Evolutionary conservation across 805 yeast genomes (phyloP), one percentile per base, ranked within the genome.

Genomic region (Candida nitratophila): DNA sequence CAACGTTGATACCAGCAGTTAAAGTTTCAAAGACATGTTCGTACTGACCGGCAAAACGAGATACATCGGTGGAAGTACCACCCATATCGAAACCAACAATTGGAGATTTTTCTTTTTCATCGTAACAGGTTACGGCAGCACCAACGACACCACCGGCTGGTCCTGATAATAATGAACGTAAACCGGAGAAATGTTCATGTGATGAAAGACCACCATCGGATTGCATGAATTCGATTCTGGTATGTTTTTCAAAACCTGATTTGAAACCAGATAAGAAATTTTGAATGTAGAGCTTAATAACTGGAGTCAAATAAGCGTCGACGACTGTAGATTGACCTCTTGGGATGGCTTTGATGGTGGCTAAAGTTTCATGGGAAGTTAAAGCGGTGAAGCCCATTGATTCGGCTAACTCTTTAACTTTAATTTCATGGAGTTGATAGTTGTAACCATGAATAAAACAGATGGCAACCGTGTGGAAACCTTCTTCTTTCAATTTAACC

Each of bases 1-100:
- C 87, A 39, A 84, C 79, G 12, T 83, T 79, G 39, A 85, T 79
- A 17, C 88, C 87, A 6, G 91, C 90, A 7, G 86, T 82, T 3
- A 77, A 72, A 4, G 86, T 81, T 57, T 84, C 90, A 55, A 84
- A 83, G 11, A 82, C 80, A 56, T 81, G 86, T 48, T 82, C 87
- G 31, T 75, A 70, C 24, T 71, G 66, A 2, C 89, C 89, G 43
- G 70, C 74, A 35, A 66, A 84, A 44, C 91, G 68, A 16, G 85
- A 77, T 1, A 48, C 55, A 48, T 63, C 68, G n/a, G 68, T 62
- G 3, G 65, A 60, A 26, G 68, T 63, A 37, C 68, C 68, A 38
- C 68, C 68, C 68, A 63, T 63, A 53, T 63, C 68, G 41, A 63
- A 59, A 12, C 66, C 66, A 42, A 61, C 53, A 38, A 58, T 50